Base-by-base conservation (phyloP, 108 stramenopile species). In the Cyclotella atomus region DNA sequence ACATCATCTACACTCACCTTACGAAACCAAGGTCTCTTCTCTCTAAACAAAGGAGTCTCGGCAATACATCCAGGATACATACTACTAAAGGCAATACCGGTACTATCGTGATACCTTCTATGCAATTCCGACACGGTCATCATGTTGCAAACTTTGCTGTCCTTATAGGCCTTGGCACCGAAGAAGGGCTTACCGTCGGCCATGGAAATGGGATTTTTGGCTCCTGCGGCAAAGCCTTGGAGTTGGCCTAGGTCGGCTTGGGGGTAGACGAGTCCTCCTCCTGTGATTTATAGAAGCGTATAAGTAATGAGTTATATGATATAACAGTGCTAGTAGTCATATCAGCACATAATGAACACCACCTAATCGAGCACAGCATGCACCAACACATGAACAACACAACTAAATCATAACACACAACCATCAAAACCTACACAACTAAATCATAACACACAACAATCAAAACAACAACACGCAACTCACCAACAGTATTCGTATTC, bases 1-100 rank as follows among this genome's bases (percentile, higher is more conserved):
- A 12, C 0, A 44, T 27, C 46, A 29, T 23, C 2, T 35, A 54
- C 1, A 45, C 85, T 14, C 61, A 78, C 77, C 81, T 82, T 82
- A 38, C 98, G 92, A 89, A 98, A 98, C 98, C 98, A 98, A n/a
- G 87, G 77, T 44, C 98, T 82, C 89, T 98, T 98, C 82, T 98
- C 98, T n/a, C 98, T 81, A 90, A 98, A 98, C 24, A 98, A 75
- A 23, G 85, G 73, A 27, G 98, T 97, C 71, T 97, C 96, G 25
- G 98, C 98, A 80, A 98, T 98, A 84, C 98, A 98, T 17, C 98
- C 98, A 17, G 98, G 98, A 86, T 97, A 98, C 92, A 98, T 95
- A 71, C 89, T 88, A 73, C 91, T 90, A 67, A 97, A 97, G 28
- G 90, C 79, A 73, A 98, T 97, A 55, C 98, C 98, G 25, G 95